Base-by-base conservation (phyloP, 768 basidiomycete genomes). In the Hemileccinum impolitum region DNA sequence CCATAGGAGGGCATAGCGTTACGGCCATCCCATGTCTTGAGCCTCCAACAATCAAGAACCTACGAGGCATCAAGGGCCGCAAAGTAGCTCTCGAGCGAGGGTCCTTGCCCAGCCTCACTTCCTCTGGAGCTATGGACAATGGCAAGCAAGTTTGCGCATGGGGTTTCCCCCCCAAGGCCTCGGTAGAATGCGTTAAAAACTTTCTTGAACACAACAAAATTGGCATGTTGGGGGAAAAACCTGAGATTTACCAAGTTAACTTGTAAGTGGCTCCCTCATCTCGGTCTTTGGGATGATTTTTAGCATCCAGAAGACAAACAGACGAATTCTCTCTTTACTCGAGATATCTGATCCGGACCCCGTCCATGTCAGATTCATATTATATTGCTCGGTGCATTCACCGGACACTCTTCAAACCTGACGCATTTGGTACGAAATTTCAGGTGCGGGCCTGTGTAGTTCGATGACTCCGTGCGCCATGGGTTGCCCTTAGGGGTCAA, bases 311-410 rank as follows among this genome's bases (percentile, higher is more conserved):
- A 51, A 74, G 75, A 40, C 71, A 72, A 26, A 44, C 66, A 17
- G 58, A 57, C 18, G 59, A 66, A 32, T 81, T 78, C 55, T 69
- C 75, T 6, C 38, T 78, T 48, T 71, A 69, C 54, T 75, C 82
- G 21, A 77, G 79, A 40, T 80, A 77, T 54, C 54, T 83, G 10
- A 71, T 90, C 23, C 79, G 78, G 30, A 65, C 85, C 45, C 63
- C 68, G 3, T 79, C 80, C 0, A 67, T 73, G 15, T 74, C 85
- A 9, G 85, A 90, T 58, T 90, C 90, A 1, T 79, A 87, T 56
- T 79, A 78, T 45, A 66, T 90, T 21, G 82, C 82, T 17, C 80
- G 85, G 43, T 64, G 71, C 32, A 51, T 84, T 39, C 86, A 92
- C 62, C 75, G 81, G 73, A 81, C 78, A 1, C 66, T 69, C 31